These are phyloP conservation scores for Rhodamnia rubescens DNA, from an alignment of 345 rosid genomes.

Conservation along the genomic window DNA sequence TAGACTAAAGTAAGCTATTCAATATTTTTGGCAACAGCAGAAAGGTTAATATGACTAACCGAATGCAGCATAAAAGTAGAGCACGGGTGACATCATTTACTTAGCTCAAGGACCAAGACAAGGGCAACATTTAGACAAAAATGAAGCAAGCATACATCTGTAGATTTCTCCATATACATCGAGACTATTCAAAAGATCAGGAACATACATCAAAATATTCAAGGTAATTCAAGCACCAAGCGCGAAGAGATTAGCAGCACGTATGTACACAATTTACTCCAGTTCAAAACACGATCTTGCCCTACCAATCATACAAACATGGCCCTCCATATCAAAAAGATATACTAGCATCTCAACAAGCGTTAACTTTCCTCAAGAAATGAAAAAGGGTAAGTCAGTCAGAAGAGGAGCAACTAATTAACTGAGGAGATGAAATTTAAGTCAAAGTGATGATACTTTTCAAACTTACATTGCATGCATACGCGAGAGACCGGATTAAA, in stretches of 20 bases:
- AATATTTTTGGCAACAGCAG: neutral
- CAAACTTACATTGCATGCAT: neutral
- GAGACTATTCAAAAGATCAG: neutral
- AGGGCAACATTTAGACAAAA: neutral
- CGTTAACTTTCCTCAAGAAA: neutral
- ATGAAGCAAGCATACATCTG: neutral
- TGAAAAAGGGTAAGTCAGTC: neutral
- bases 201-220: neutral
- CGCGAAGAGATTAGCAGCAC: neutral
- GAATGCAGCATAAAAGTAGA: neutral
- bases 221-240: neutral
- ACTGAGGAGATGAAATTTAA: neutral
- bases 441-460: neutral
- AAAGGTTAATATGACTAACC: neutral
- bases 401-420: neutral
- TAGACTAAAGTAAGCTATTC: neutral
- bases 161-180: neutral
- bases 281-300: neutral
- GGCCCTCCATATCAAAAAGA: neutral
- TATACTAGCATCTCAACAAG: neutral
- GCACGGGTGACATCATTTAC: neutral
- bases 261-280: neutral
- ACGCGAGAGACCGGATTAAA: neutral
- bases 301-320: neutral
- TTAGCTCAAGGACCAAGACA: neutral